Evolutionary conservation across 192 early-diverging fungal genomes (phyloP), one percentile per base, ranked within the genome.

Genomic region (Linnemannia exigua): DNA sequence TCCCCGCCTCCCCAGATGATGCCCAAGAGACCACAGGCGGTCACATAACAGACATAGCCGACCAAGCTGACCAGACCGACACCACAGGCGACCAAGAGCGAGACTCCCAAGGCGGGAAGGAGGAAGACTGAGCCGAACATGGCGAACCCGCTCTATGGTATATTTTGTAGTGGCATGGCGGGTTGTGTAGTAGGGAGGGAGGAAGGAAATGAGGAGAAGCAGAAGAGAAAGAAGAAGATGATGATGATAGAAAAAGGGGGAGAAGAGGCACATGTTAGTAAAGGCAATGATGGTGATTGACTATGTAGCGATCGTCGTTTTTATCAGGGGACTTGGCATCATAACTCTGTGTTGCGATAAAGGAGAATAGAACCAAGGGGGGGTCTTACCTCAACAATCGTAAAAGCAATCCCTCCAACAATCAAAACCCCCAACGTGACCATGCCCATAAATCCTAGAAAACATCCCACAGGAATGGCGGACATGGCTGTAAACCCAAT

Each of bases 1-100:
- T 54, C 52, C 9, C 6, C 52, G 8, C 25, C 90, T 75, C 96
- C 95, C 70, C 89, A 88, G 63, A 94, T 73, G 80, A 95, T 95
- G 72, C 90, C 90, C 5, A 89, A 87, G 33, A 94, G 33, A 61
- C 93, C 82, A 25, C 79, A 87, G 25, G 58, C 88, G 51, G 89
- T 52, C 71, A 79, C 88, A 75, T 84, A 87, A 16, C 79, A 67
- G 48, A 67, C 63, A 66, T 88, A 85, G 50, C 76, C 79, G 25
- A 82, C 84, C 52, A 89, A 80, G 79, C 79, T 80, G 6, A 89
- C 20, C 31, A 93, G 77, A 7, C 95, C 77, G 33, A 92, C 89
- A 0, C 79, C 74, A 3, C 36, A 28, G 37, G 79, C 72, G 16
- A 81, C 20, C 38, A 81, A 22, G n/a, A 70, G 33, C 6, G 79